A percentile compares a stretch with the other conserved stretches of the same genome.
These are phyloP conservation scores for Amaranthus palmeri DNA, from an alignment of 148 eudicot genomes.

Conservation along the genomic window DNA sequence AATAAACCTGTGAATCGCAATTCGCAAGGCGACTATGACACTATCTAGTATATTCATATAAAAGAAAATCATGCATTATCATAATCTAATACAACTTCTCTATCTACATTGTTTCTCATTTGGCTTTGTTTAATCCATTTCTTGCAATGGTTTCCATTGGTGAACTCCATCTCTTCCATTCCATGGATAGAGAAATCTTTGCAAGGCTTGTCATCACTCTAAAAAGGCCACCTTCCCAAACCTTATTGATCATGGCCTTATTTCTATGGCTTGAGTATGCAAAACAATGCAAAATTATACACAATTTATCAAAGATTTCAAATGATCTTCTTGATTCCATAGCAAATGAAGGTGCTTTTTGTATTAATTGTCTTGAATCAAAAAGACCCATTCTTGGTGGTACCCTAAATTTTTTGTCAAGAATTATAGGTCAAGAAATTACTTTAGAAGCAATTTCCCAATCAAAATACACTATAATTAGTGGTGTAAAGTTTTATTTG, in stretches of 20 bases:
- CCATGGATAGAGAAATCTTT: constrained; percentile 22
- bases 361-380: constrained; percentile 22
- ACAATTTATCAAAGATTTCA: neutral
- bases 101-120: neutral
- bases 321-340: constrained; percentile 24
- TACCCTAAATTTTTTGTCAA: constrained; percentile 16
- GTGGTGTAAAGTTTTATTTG: constrained; percentile 28
- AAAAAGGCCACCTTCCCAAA: constrained; percentile 24
- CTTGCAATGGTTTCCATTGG: constrained; percentile 20
- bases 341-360: constrained; percentile 29
- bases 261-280: constrained; percentile 37
- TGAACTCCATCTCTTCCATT: constrained; percentile 28
- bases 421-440: constrained; percentile 17
- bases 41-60: too few species aligned
- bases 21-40: too few species aligned
- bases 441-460: constrained; percentile 12
- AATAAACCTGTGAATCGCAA: too few species aligned
- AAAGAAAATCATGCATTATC: too few species aligned
- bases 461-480: constrained; percentile 26
- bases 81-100: too few species aligned
- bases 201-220: constrained; percentile 18
- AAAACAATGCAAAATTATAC: constrained; percentile 5
- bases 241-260: constrained; percentile 30
- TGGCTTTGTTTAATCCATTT: too few species aligned
- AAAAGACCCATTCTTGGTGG: constrained; percentile 18